Evolutionary conservation across 208 protist genomes (phyloP).

Genomic region (Leishmania major): DNA sequence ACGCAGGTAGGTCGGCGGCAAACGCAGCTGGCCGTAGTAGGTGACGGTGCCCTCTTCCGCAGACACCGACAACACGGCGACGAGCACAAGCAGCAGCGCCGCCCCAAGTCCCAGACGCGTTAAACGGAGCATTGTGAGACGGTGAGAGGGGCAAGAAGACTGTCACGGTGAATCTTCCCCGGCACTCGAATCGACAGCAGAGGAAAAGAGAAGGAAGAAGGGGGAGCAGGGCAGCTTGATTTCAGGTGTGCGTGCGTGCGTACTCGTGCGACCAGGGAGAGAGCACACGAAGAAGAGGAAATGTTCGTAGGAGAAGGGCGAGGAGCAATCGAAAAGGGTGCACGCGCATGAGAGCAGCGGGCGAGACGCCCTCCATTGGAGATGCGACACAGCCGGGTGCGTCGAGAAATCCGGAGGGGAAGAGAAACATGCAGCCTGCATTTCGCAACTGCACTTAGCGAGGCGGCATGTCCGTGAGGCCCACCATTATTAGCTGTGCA

Average conservation of each 20-base stretch:
- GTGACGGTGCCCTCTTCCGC: conserved; percentile 20
- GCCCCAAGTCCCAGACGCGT: conserved; percentile 2
- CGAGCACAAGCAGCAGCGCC: conserved; percentile 12
- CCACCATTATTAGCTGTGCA: background rate
- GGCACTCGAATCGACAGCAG: background rate
- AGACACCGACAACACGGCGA: background rate
- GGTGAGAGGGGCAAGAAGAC: background rate
- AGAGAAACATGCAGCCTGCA: background rate
- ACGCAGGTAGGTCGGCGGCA: conserved; percentile 53
- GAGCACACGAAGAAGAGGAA: background rate
- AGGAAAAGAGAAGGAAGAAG: conserved; percentile 1
- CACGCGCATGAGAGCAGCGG: background rate
- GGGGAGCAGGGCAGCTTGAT: background rate
- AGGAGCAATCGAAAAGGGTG: background rate
- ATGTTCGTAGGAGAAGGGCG: background rate
- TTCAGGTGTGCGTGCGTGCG: background rate
- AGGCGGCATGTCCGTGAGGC: background rate
- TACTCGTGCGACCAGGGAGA: too few species aligned
- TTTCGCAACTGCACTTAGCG: too few species aligned
- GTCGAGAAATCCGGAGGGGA: background rate
- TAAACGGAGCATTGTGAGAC: background rate
- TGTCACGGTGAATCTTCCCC: background rate
- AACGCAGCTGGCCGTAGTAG: conserved; percentile 57
- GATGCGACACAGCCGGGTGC: background rate
- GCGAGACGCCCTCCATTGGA: background rate